Base-by-base conservation (phyloP, 2,329 filamentous ascomycete genomes). In the Triangularia verruculosa region DNA sequence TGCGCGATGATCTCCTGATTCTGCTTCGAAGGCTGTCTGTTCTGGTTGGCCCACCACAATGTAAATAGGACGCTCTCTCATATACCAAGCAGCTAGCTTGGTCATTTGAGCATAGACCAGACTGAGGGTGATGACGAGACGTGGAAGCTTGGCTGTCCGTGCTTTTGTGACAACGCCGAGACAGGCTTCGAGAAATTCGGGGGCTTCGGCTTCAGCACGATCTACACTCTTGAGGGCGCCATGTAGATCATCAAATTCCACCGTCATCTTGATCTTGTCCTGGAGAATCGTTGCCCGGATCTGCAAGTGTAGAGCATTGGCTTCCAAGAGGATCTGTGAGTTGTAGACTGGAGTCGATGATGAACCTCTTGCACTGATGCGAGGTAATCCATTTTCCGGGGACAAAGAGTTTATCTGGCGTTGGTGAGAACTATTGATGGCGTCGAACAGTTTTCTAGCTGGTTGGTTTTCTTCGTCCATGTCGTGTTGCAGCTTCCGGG, bases 401-500 rank as follows among this genome's bases (percentile, higher is more conserved):
- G 65, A 12, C 8, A 28, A 43, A 2, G 15, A 4, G 6, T 2
- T 12, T 2, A 5, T 3, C 8, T 25, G 53, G 8, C 52, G 28
- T 0, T 60, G 59, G 20, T 65, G 66, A 28, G 61, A 57, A 1
- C 59, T 67, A 4, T 75, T 27, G 0, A 68, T 75, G 12, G 78
- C 76, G 53, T 78, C 72, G 28, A 77, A 72, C 13, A 79, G 75
- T 58, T 76, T 78, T 55, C 74, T 72, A 0, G 70, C 70, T 2
- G 77, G 77, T 52, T 79, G 73, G 56, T 78, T 70, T 51, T 72
- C 72, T 9, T 72, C 68, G 13, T 69, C 66, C 17, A 74, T 68
- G 0, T 64, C 69, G 2, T 32, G 56, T 15, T 68, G 64, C 27
- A 77, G 74, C 0, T 28, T 32, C 1, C 53, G 57, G 8, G 8